Base-by-base conservation (phyloP, 2,329 filamentous ascomycete genomes). In the Fusarium scirpi region DNA sequence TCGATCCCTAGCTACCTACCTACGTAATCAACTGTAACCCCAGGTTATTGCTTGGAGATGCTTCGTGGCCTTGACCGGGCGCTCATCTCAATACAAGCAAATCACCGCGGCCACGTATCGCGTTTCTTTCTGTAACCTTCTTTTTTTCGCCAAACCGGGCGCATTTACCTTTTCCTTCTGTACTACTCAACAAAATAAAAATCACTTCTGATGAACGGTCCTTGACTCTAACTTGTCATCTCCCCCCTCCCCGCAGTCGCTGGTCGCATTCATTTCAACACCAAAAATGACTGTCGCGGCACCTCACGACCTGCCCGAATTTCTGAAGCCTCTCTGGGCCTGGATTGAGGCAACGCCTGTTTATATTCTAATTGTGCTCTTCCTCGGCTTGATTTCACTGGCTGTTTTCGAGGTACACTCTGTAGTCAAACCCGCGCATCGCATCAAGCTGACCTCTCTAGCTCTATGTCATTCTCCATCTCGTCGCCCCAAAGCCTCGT, bases 401-500 rank as follows among this genome's bases (percentile, higher is more conserved):
- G 78, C 73, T 2, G 76, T 85, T 44, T 76, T 82, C 29, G 71
- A 74, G 56, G 84, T 86, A 82, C 60, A 77, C 58, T 38, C n/a
- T 43, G 27, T 24, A 32, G 6, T 29, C 18, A 29, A 15, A 29
- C 38, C 48, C n/a, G 32, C 29, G 51, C 52, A 54, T 51, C 29
- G 44, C 9, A 38, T 29, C 25, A 66, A 55, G 48, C 66, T 73
- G 41, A 72, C 54, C 13, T 49, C 11, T 24, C 30, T 60, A 83
- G 81, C 77, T 90, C 75, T 94, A 92, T 77, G 76, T 89, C 54
- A 81, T 90, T 65, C 87, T 98, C 51, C 90, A 89, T 77, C 79
- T 94, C 63, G 85, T 97, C 78, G 94, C 94, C 11, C 94, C 94
- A 18, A 89, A 90, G 53, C 96, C 96, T 12, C 92, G 96, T 60